Percentiles rank a stretch among this genome's conserved stretches.
These are phyloP conservation scores for Exobasidium cylindrosporum DNA, from an alignment of 1,284 basidiomycete species.

Conservation along the genomic window DNA sequence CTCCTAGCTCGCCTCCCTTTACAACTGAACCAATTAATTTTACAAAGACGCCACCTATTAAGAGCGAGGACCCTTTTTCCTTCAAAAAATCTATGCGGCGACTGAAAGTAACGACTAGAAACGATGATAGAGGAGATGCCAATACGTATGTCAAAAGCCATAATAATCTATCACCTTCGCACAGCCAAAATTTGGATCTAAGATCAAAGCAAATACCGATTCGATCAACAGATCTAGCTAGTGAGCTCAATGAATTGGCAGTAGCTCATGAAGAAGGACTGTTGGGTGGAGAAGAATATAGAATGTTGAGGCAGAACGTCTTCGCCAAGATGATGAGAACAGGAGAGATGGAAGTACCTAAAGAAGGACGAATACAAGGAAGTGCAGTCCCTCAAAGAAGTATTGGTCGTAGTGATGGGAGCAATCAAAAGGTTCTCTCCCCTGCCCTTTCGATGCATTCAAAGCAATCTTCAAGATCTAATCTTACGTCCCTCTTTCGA, in stretches of 20 bases:
- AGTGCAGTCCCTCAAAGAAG: neutral
- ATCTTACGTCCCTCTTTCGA: constrained; percentile 3
- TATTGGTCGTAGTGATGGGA: neutral
- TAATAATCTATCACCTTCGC: too few species aligned
- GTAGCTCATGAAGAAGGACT: constrained; percentile 44
- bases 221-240: constrained; percentile 19
- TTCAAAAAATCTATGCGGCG: neutral
- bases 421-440: neutral
- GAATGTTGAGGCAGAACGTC: constrained; percentile 32
- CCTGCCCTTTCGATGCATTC: neutral
- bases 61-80: neutral
- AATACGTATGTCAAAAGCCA: neutral
- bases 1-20: neutral
- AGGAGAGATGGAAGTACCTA: constrained; percentile 22
- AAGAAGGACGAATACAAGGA: constrained; percentile 10
- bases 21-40: neutral
- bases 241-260: constrained; percentile 41
- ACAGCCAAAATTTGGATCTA: too few species aligned
- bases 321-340: constrained; percentile 34
- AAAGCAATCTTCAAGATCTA: neutral
- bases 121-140: neutral
- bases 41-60: too few species aligned
- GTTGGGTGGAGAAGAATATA: constrained; percentile 40
- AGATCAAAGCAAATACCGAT: too few species aligned
- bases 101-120: too few species aligned